Evolutionary conservation across 2,329 filamentous ascomycete genomes (phyloP).

Genomic region (Tolypocladium guangdongense): DNA sequence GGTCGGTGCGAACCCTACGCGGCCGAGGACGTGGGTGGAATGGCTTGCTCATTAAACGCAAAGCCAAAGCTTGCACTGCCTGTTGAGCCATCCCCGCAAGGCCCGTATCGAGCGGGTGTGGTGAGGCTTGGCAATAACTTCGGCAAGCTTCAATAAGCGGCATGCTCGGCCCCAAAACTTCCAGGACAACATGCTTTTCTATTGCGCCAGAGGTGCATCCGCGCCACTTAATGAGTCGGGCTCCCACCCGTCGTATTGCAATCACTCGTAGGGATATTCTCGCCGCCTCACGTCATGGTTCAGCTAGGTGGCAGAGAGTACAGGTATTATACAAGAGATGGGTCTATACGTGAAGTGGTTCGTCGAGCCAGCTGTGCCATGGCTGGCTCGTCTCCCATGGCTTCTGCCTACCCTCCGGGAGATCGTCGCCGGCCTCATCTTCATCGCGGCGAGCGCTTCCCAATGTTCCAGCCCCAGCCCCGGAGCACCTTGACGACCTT

Average conservation of each 20-base stretch:
- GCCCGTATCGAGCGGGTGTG: background rate
- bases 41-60: background rate
- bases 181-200: background rate
- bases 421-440: background rate
- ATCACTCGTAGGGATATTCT: too few species aligned
- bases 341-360: background rate
- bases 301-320: background rate
- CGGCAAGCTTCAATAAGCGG: background rate
- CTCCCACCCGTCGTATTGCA: background rate
- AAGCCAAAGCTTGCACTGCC: background rate
- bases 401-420: background rate
- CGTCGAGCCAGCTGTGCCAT: background rate
- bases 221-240: background rate
- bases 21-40: background rate
- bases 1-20: background rate
- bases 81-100: background rate
- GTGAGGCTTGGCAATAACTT: background rate
- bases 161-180: background rate
- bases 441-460: conserved; percentile 44
- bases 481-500: conserved; percentile 87
- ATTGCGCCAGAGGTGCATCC: background rate
- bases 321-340: background rate
- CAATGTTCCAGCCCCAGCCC: conserved; percentile 90
- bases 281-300: background rate
- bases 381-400: background rate